Percentiles rank a stretch among this genome's conserved stretches.
Evolutionary conservation across 768 basidiomycete species (phyloP).

Genomic region (Pholiota molesta): DNA sequence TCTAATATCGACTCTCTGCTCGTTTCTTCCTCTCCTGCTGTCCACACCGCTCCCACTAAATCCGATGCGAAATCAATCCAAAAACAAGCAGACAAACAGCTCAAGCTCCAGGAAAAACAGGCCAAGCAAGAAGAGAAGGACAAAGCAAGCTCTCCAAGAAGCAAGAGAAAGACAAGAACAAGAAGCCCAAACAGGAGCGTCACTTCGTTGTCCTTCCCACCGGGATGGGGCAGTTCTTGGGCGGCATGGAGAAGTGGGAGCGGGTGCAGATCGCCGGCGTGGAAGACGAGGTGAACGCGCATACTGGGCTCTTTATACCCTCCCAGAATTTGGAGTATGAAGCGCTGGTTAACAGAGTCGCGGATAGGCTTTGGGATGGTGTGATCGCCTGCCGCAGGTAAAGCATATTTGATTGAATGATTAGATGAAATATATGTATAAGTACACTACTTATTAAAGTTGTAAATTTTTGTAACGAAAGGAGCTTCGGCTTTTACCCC

Average conservation of each 20-base stretch:
- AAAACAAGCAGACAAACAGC: neutral
- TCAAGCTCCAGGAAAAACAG: constrained; percentile 6
- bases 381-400: constrained; percentile 25
- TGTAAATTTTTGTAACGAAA: too few species aligned
- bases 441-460: too few species aligned
- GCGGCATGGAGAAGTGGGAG: constrained; percentile 53
- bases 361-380: constrained; percentile 46
- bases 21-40: neutral
- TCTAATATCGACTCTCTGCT: neutral
- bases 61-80: neutral
- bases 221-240: constrained; percentile 41
- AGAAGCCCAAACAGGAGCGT: constrained; percentile 31
- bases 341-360: constrained; percentile 47
- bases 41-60: neutral
- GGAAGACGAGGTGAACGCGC: constrained; percentile 58
- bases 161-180: constrained; percentile 24
- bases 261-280: constrained; percentile 51
- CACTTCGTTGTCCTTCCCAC: constrained; percentile 59
- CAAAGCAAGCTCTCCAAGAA: constrained; percentile 22
- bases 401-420: neutral
- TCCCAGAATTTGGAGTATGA: constrained; percentile 54
- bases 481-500: too few species aligned
- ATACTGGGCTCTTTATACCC: constrained; percentile 56
- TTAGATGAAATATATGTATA: too few species aligned
- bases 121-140: constrained; percentile 15